phyloP scores from a whole-genome alignment of 345 rosid genomes.

The Pistacia atlantica region DNA sequence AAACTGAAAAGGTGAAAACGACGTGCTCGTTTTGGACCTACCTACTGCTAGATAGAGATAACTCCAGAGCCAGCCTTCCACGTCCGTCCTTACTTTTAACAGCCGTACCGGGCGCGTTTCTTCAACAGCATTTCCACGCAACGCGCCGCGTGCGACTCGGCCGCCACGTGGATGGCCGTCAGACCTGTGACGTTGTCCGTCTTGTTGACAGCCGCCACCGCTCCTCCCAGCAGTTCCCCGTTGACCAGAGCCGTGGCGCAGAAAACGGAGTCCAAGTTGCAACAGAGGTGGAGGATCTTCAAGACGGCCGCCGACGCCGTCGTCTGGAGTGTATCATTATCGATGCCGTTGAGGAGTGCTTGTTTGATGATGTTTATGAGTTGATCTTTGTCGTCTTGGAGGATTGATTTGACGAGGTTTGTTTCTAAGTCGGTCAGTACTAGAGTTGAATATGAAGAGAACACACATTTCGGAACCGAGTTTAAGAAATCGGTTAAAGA shows the following conservation, averaged over 20 bases:
- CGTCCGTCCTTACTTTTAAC: conserved; percentile 60
- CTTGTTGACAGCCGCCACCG: conserved; percentile 56
- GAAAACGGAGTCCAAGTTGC: conserved; percentile 52
- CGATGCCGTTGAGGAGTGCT: conserved; percentile 19
- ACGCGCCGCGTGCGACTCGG: conserved; percentile 55
- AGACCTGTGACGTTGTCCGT: conserved; percentile 34
- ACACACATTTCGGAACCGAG: conserved; percentile 18
- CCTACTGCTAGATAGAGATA: conserved; percentile 60
- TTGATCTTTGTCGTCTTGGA: conserved; percentile 46
- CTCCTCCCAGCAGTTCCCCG: conserved; percentile 63
- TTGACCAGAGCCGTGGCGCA: conserved; percentile 61
- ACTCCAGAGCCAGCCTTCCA: conserved; percentile 61
- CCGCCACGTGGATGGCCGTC: conserved; percentile 70
- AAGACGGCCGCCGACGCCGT: conserved; percentile 16
- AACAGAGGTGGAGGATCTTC: conserved; percentile 59
- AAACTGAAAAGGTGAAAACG: conserved; percentile 26
- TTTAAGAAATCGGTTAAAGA: conserved; percentile 30
- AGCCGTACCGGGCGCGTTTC: conserved; percentile 81
- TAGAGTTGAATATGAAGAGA: conserved; percentile 18
- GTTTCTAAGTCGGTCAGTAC: conserved; percentile 19
- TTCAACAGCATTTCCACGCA: conserved; percentile 69
- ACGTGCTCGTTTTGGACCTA: conserved; percentile 28
- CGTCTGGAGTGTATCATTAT: not conserved
- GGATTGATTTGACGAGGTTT: conserved; percentile 37
- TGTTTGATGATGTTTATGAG: conserved; percentile 33